These are phyloP conservation scores for Tripidium arundinaceum DNA, from an alignment of 202 grass and related monocot genomes.

Conservation along the genomic window DNA sequence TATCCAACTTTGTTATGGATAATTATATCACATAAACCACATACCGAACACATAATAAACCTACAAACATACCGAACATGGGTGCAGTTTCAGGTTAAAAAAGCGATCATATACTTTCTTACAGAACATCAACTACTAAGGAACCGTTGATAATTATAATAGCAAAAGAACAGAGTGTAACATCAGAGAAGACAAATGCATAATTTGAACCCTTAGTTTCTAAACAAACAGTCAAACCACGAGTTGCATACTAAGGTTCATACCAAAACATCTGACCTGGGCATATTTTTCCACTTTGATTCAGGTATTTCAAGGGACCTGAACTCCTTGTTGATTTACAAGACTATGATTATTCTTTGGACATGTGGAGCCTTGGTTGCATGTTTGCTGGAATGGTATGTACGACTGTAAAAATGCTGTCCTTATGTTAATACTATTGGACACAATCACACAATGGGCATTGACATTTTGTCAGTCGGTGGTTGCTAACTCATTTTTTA, in stretches of 20 bases:
- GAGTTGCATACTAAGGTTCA: neutral
- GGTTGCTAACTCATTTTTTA: neutral
- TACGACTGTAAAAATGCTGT: neutral
- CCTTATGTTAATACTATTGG: neutral
- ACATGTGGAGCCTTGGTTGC: slow-evolving; percentile 93
- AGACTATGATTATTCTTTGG: slow-evolving; percentile 85
- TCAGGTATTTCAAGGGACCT: slow-evolving; percentile 81
- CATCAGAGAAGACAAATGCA: neutral
- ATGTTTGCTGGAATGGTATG: slow-evolving; percentile 96
- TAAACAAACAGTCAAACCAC: neutral
- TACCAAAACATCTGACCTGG: neutral
- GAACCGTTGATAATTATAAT: neutral
- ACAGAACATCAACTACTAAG: neutral
- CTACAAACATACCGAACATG: neutral
- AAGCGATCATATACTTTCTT: neutral
- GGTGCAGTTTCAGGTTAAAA: neutral
- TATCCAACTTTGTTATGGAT: neutral
- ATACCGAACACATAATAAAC: neutral
- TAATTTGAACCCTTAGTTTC: neutral
- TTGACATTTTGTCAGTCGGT: neutral
- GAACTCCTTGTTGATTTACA: slow-evolving; percentile 62
- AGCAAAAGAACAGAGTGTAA: neutral
- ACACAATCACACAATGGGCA: neutral
- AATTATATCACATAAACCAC: neutral
- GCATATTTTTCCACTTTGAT: slow-evolving; percentile 3